These are phyloP conservation scores for Poronia punctata DNA, from an alignment of 495 filamentous ascomycete genomes.

Conservation along the genomic window DNA sequence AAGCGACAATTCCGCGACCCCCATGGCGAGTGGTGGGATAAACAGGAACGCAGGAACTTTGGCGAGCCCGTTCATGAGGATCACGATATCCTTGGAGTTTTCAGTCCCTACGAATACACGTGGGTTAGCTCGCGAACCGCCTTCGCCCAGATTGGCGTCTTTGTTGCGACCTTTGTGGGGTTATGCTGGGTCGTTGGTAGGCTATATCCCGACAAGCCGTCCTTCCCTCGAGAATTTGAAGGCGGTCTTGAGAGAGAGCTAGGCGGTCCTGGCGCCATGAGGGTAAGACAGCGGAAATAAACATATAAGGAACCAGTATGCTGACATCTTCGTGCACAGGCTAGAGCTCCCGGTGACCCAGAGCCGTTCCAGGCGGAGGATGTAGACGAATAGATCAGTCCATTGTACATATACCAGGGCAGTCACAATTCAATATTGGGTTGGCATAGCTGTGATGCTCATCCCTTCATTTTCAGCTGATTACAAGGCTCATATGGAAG, in stretches of 20 bases:
- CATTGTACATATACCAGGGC: conserved; percentile 6
- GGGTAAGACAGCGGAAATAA: conserved; percentile 27
- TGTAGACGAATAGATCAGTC: conserved; percentile 12
- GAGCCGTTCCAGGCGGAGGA: conserved; percentile 30
- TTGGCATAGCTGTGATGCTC: neutral
- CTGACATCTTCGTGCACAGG: conserved; percentile 22
- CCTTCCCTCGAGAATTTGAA: conserved; percentile 70
- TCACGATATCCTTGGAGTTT: conserved; percentile 88
- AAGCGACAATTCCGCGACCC: conserved; percentile 91
- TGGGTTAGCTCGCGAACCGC: conserved; percentile 70
- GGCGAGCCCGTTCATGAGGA: conserved; percentile 96
- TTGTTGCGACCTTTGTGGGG: conserved; percentile 62
- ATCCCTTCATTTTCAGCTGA: neutral
- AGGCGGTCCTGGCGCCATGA: conserved; percentile 55
- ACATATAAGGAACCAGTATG: neutral
- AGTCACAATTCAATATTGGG: neutral
- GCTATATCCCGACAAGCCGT: conserved; percentile 79
- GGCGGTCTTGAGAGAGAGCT: conserved; percentile 80
- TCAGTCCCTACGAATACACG: conserved; percentile 83
- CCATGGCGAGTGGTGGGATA: conserved; percentile 93
- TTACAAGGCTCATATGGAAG: neutral
- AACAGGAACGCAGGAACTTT: conserved; percentile 92
- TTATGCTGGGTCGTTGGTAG: conserved; percentile 63
- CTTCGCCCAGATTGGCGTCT: conserved; percentile 63
- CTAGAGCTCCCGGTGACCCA: conserved; percentile 35